Conservation (phyloP, 2,329 filamentous ascomycete species). For the Cordyceps cateniannulata region DNA sequence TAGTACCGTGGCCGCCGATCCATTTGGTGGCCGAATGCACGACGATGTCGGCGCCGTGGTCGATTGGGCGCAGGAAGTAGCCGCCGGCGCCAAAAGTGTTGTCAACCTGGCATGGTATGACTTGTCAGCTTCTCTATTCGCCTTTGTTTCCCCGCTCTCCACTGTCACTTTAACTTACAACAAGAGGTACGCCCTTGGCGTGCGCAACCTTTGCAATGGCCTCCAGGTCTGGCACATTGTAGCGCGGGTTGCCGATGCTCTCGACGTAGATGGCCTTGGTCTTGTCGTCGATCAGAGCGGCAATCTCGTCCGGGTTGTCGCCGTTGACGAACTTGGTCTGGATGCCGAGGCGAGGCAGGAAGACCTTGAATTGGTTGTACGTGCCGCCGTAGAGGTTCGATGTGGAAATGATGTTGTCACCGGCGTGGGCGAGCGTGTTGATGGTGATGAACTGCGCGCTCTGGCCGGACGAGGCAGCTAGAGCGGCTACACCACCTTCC, state of each 20-base stretch:
- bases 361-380: conserved; percentile 95
- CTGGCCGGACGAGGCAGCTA: conserved; percentile 81
- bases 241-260: conserved; percentile 87
- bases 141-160: neutral
- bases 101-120: conserved; percentile 67
- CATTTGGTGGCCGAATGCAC: conserved; percentile 94
- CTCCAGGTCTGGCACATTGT: conserved; percentile 89
- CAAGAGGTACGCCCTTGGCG: conserved; percentile 57
- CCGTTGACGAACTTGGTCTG: conserved; percentile 80
- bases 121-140: neutral
- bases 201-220: conserved; percentile 76
- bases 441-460: conserved; percentile 90
- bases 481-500: conserved; percentile 82
- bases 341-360: conserved; percentile 81
- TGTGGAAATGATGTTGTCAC: conserved; percentile 91
- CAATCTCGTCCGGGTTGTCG: conserved; percentile 73
- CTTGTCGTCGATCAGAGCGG: conserved; percentile 77
- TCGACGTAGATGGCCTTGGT: conserved; percentile 92
- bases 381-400: conserved; percentile 91
- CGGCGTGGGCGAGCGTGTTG: conserved; percentile 72
- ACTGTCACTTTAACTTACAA: conserved; percentile 36
- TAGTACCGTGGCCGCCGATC: conserved; percentile 94
- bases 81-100: conserved; percentile 95
- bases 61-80: conserved; percentile 79
- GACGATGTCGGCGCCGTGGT: conserved; percentile 87